Evolutionary conservation across 1,139 yeast genomes (phyloP).

Genomic region (Taphrina populina): DNA sequence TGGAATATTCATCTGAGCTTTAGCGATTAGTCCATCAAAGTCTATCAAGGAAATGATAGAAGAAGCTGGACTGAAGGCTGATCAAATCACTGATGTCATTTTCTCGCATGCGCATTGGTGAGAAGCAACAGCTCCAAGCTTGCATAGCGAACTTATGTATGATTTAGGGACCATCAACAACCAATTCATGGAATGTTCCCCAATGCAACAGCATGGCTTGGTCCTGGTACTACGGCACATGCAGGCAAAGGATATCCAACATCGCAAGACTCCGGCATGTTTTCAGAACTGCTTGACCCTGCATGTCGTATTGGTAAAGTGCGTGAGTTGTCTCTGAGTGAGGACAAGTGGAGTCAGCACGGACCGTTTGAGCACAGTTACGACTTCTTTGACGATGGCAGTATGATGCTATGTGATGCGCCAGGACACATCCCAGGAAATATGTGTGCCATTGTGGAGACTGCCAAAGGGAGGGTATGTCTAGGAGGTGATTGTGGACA

Average conservation of each 20-base stretch:
- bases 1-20: neutral
- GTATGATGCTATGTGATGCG: slow-evolving; percentile 16
- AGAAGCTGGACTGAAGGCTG: slow-evolving; percentile 1
- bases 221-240: slow-evolving; percentile 19
- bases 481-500: slow-evolving; percentile 27
- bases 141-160: neutral
- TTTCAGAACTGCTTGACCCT: slow-evolving; percentile 17
- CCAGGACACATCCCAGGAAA: slow-evolving; percentile 29
- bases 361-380: slow-evolving; percentile 12
- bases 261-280: slow-evolving; percentile 9
- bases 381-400: slow-evolving; percentile 21
- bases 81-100: slow-evolving; percentile 12
- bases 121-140: neutral
- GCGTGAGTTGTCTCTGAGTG: slow-evolving; percentile 9
- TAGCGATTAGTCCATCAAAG: slow-evolving; percentile 4
- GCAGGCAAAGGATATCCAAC: slow-evolving; percentile 24
- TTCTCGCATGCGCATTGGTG: slow-evolving; percentile 25
- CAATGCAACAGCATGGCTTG: slow-evolving; percentile 20
- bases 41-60: slow-evolving; percentile 3
- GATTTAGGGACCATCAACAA: slow-evolving; percentile 17
- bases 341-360: slow-evolving; percentile 1
- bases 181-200: slow-evolving; percentile 18
- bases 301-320: slow-evolving; percentile 16
- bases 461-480: slow-evolving; percentile 11
- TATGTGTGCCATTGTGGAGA: slow-evolving; percentile 19